phyloP scores from a whole-genome alignment of 2,329 filamentous ascomycete genomes.

The Fusarium tuaranense region DNA sequence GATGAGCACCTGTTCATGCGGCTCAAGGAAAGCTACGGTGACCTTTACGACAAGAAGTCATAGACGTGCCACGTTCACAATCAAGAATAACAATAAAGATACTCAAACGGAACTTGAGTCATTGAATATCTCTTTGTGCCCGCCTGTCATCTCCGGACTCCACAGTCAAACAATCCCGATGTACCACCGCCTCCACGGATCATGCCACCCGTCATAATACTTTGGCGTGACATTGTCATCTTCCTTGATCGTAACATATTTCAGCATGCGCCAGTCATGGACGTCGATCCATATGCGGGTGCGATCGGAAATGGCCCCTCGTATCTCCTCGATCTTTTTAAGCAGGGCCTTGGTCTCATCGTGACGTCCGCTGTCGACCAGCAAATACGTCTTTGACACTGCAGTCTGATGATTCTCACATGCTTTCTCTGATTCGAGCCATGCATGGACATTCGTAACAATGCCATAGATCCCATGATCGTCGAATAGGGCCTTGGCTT shows the following conservation, averaged over 20 bases:
- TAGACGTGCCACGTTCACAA: conserved; percentile 9
- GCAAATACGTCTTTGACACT: conserved; percentile 47
- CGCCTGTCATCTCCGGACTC: background rate
- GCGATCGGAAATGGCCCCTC: conserved; percentile 43
- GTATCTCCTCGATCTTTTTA: conserved; percentile 46
- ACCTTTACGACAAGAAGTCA: conserved; percentile 62
- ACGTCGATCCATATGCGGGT: conserved; percentile 54
- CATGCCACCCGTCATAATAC: conserved; percentile 50
- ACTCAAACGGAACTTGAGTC: background rate
- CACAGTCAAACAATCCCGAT: conserved; percentile 54
- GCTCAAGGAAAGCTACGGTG: conserved; percentile 68
- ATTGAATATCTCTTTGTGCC: background rate
- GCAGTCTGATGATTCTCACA: background rate
- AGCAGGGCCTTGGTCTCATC: conserved; percentile 51
- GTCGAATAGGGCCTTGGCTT: conserved; percentile 54
- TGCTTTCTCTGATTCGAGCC: conserved; percentile 41
- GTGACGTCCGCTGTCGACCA: conserved; percentile 55
- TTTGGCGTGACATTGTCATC: conserved; percentile 45
- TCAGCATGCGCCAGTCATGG: conserved; percentile 61
- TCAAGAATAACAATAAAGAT: background rate
- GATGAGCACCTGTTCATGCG: conserved; percentile 73
- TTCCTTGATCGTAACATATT: conserved; percentile 55
- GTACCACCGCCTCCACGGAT: conserved; percentile 59
- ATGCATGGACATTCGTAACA: conserved; percentile 51
- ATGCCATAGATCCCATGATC: conserved; percentile 56